Percentiles rank a stretch among this genome's conserved stretches.
These are phyloP conservation scores for Lunasporangiospora selenospora DNA, from an alignment of 192 early-diverging fungal species.

Conservation along the genomic window DNA sequence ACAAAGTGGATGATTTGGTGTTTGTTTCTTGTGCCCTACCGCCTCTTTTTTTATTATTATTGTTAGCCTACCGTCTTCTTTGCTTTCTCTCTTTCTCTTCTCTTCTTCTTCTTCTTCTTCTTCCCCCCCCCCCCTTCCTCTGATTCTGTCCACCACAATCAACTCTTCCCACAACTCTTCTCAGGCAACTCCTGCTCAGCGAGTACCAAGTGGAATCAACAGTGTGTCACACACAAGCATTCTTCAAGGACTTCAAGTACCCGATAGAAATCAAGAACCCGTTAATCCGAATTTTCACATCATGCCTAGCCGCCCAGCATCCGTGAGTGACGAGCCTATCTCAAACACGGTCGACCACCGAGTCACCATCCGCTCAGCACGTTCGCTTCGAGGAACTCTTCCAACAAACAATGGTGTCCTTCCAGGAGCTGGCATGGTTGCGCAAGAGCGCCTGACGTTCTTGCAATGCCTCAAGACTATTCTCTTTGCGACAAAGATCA, in stretches of 20 bases:
- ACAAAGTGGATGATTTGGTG: too few relatives aligned
- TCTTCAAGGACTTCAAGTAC: too few relatives aligned
- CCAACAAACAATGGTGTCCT: constrained; percentile 1
- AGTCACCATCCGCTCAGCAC: constrained; percentile 30
- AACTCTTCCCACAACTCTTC: neutral
- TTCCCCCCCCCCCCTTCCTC: neutral
- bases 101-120: neutral
- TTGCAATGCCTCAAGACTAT: constrained; percentile 55
- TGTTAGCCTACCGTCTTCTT: neutral
- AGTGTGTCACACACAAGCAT: too few relatives aligned
- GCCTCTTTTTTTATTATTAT: too few relatives aligned
- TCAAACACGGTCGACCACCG: constrained; percentile 7
- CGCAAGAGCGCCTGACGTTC: constrained; percentile 20
- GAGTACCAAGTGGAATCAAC: too few relatives aligned
- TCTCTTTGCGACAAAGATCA: constrained; percentile 65
- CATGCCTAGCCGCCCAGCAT: neutral
- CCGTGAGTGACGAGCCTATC: constrained; percentile 15
- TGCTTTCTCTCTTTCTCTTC: neutral
- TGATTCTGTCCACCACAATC: neutral
- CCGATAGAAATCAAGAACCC: too few relatives aligned
- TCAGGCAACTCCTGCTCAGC: too few relatives aligned
- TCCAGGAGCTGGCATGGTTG: neutral
- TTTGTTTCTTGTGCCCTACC: too few relatives aligned
- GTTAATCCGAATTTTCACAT: too few relatives aligned
- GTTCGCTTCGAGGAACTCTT: constrained; percentile 20